phyloP scores from a whole-genome alignment of 148 eudicot genomes.

The Camellia granthamiana region DNA sequence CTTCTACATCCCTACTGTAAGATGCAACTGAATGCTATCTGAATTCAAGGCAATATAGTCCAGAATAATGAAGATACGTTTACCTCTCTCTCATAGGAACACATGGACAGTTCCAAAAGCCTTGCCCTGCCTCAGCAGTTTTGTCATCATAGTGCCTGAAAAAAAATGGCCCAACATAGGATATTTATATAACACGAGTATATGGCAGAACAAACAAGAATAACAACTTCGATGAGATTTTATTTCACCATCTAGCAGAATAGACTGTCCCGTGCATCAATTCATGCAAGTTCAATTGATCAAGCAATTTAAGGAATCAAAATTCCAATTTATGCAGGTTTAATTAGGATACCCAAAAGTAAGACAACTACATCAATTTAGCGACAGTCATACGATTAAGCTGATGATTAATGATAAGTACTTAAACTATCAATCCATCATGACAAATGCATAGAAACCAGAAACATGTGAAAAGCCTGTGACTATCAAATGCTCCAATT shows the following conservation, averaged over 20 bases:
- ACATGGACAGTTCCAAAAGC: conserved; percentile 99
- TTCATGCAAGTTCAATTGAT: background rate
- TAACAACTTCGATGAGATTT: background rate
- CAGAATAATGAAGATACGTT: conserved; percentile 12
- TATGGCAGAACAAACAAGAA: background rate
- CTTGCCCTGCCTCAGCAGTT: conserved; percentile 84
- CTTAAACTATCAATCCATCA: background rate
- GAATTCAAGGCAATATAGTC: background rate
- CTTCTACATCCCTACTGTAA: background rate
- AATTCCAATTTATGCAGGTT: background rate
- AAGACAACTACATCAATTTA: background rate
- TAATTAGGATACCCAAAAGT: background rate
- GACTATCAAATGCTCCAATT: background rate
- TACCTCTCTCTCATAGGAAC: conserved; percentile 99
- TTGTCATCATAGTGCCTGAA: conserved; percentile 96
- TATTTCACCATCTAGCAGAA: conserved; percentile 4
- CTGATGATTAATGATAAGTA: background rate
- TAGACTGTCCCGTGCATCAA: background rate
- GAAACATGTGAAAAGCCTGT: background rate
- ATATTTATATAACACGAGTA: background rate
- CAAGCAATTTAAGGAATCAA: background rate
- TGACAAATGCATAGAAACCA: background rate
- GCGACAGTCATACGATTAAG: background rate
- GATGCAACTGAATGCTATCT: background rate
- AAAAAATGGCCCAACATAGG: conserved; percentile 2